These are phyloP conservation scores for Leishmania major DNA, from an alignment of 208 protist genomes.

Conservation along the genomic window DNA sequence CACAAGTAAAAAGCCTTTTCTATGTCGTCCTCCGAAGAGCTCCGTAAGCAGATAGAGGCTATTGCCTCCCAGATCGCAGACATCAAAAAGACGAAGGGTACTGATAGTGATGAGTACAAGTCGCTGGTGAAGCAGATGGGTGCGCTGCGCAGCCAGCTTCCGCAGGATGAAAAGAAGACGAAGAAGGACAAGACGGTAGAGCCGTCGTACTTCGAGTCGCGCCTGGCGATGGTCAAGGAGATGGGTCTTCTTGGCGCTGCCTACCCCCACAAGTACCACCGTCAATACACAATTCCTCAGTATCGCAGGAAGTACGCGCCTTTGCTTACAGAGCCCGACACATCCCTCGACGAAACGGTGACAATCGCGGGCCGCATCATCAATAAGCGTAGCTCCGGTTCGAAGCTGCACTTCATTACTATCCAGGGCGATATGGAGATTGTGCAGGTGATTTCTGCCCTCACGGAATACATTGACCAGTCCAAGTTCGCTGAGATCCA, in stretches of 20 bases:
- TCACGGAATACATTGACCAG: slow-evolving; percentile 61
- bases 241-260: slow-evolving; percentile 88
- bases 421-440: slow-evolving; percentile 93
- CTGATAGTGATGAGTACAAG: slow-evolving; percentile 69
- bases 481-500: slow-evolving; percentile 91
- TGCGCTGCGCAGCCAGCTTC: slow-evolving; percentile 56
- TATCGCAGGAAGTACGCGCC: slow-evolving; percentile 78
- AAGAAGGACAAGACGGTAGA: slow-evolving; percentile 64
- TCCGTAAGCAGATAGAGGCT: slow-evolving; percentile 77
- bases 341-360: slow-evolving; percentile 61
- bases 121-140: slow-evolving; percentile 77
- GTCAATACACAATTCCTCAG: slow-evolving; percentile 86
- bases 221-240: slow-evolving; percentile 88
- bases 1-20: neutral
- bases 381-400: slow-evolving; percentile 83
- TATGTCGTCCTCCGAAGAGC: slow-evolving; percentile 53
- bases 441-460: slow-evolving; percentile 94
- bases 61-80: slow-evolving; percentile 71
- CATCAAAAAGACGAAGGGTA: slow-evolving; percentile 69
- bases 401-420: slow-evolving; percentile 97
- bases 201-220: slow-evolving; percentile 82
- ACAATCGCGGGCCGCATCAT: slow-evolving; percentile 91
- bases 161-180: slow-evolving; percentile 41
- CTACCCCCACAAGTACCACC: slow-evolving; percentile 98
- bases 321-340: slow-evolving; percentile 57